These are phyloP conservation scores for Geotrichum aggregatum DNA, from an alignment of 1,139 yeast species.

Conservation along the genomic window DNA sequence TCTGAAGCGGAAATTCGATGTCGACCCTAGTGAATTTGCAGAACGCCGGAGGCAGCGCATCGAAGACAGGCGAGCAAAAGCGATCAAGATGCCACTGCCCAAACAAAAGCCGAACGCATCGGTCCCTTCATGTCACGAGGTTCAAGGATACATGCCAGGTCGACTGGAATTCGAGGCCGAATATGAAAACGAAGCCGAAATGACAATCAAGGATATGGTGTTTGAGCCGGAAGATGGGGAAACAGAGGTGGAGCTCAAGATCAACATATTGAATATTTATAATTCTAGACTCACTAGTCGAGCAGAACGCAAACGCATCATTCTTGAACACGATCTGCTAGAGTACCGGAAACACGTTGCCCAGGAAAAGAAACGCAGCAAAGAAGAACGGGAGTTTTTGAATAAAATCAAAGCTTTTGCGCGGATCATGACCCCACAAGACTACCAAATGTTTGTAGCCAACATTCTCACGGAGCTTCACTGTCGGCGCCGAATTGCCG, in stretches of 20 bases:
- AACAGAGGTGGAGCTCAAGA: conserved; percentile 81
- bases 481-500: conserved; percentile 77
- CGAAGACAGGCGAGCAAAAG: conserved; percentile 63
- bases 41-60: conserved; percentile 65
- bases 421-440: conserved; percentile 72
- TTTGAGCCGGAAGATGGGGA: conserved; percentile 91
- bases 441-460: conserved; percentile 66
- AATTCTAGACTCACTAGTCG: conserved; percentile 84
- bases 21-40: conserved; percentile 67
- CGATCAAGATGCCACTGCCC: conserved; percentile 52
- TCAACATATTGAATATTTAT: conserved; percentile 75
- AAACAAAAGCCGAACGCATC: conserved; percentile 68
- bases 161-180: conserved; percentile 94
- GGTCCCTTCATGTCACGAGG: conserved; percentile 92
- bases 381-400: conserved; percentile 81
- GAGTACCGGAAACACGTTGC: conserved; percentile 81
- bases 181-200: conserved; percentile 94
- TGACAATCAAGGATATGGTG: conserved; percentile 87
- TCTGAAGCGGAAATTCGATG: conserved; percentile 62
- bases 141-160: conserved; percentile 98
- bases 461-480: conserved; percentile 74
- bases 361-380: conserved; percentile 71
- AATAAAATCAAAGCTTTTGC: conserved; percentile 77
- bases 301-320: conserved; percentile 83
- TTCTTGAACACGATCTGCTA: conserved; percentile 69